These are phyloP conservation scores for Solanum chmielewskii DNA, from an alignment of 257 asterid genomes.

Conservation along the genomic window DNA sequence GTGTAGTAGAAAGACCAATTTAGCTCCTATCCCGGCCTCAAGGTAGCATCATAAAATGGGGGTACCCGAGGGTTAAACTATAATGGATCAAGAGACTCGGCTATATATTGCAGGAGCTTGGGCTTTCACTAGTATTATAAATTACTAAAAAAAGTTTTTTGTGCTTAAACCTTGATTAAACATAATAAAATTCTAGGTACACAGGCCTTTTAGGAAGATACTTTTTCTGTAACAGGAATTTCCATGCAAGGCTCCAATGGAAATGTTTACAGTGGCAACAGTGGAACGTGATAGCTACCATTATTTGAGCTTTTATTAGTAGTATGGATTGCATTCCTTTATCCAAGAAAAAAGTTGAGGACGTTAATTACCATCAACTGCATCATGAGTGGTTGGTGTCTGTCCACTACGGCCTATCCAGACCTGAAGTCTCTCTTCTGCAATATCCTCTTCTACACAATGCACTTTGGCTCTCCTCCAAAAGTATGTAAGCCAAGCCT, in stretches of 20 bases:
- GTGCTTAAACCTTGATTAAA: not conserved
- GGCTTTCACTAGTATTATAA: not conserved
- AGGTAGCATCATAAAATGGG: not conserved
- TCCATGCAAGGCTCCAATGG: not conserved
- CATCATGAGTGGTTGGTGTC: conserved; percentile 83
- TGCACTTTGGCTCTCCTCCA: conserved; percentile 98
- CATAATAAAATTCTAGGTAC: not conserved
- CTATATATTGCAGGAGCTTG: not conserved
- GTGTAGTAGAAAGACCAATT: not conserved
- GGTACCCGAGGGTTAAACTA: not conserved
- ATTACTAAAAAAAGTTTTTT: not conserved
- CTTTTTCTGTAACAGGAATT: not conserved
- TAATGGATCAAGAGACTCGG: not conserved
- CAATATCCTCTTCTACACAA: conserved; percentile 91
- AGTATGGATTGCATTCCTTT: not conserved
- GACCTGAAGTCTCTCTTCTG: conserved; percentile 79
- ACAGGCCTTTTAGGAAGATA: not conserved
- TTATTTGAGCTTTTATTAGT: not conserved
- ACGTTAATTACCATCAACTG: conserved; percentile 68
- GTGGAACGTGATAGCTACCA: not conserved
- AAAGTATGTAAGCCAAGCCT: conserved; percentile 99
- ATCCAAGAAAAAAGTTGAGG: not conserved
- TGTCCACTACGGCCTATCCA: conserved; percentile 88
- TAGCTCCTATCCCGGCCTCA: not conserved
- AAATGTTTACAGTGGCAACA: not conserved